phyloP scores from a whole-genome alignment of 768 basidiomycete species.

The Lactifluus echinatus region DNA sequence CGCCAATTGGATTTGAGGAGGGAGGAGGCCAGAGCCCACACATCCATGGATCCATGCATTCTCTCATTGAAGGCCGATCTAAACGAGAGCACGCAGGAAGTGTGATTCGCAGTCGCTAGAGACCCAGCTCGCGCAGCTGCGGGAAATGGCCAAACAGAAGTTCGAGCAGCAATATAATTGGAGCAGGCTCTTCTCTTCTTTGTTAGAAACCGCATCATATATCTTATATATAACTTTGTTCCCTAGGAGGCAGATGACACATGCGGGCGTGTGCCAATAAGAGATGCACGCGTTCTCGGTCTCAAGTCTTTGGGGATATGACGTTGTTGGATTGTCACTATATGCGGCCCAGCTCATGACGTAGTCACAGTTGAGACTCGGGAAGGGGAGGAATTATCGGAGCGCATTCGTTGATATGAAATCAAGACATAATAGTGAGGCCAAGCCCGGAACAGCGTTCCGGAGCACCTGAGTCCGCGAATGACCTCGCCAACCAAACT shows the following conservation, averaged over 20 bases:
- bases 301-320: not conserved
- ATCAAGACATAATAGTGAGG: too few relatives aligned
- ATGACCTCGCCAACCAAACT: too few relatives aligned
- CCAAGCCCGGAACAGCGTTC: too few relatives aligned
- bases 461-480: too few relatives aligned
- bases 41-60: constrained; percentile 53
- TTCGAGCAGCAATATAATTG: constrained; percentile 7
- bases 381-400: too few relatives aligned
- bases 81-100: constrained; percentile 40
- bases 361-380: too few relatives aligned
- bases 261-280: not conserved
- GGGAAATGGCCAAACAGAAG: constrained; percentile 21
- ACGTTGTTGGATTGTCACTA: too few relatives aligned
- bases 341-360: too few relatives aligned
- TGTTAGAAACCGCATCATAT: not conserved
- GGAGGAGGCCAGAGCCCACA: constrained; percentile 61
- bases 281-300: not conserved
- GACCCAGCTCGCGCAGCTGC: constrained; percentile 49
- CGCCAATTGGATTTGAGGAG: constrained; percentile 65
- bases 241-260: not conserved
- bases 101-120: constrained; percentile 68
- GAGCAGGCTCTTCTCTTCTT: constrained; percentile 13
- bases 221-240: not conserved
- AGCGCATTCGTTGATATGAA: too few relatives aligned
- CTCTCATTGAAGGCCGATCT: not conserved